Conservation (phyloP, 345 rosid genomes). For the Firmiana major region DNA sequence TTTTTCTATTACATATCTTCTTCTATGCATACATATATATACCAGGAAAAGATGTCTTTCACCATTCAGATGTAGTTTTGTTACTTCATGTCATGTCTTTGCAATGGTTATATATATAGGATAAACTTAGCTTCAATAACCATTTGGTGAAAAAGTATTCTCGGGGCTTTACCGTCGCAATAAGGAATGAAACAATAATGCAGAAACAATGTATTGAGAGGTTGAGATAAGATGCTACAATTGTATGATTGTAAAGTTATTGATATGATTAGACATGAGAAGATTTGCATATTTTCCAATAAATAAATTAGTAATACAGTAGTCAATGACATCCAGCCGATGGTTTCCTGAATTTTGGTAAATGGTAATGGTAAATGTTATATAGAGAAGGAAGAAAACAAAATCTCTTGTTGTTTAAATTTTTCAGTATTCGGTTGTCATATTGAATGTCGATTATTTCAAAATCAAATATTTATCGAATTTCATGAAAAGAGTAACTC, state of each 20-base stretch:
- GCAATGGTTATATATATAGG: background rate
- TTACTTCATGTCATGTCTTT: background rate
- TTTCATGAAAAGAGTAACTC: too few species aligned
- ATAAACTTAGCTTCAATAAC: too few species aligned
- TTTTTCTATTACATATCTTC: background rate
- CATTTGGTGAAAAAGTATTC: background rate
- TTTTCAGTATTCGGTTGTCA: too few species aligned
- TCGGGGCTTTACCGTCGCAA: background rate
- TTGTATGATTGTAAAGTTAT: background rate
- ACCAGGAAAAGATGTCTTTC: background rate
- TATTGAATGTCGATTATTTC: too few species aligned
- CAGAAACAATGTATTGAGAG: background rate
- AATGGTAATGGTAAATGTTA: background rate
- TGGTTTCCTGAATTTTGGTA: background rate
- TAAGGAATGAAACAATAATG: background rate
- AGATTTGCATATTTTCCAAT: background rate
- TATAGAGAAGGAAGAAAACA: too few species aligned
- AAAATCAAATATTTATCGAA: too few species aligned
- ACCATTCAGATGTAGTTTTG: background rate
- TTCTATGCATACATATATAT: background rate
- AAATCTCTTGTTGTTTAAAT: too few species aligned
- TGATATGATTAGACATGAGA: conserved; percentile 8
- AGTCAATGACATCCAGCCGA: background rate
- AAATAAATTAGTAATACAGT: background rate
- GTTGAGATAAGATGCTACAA: background rate